Conservation (phyloP, 2,329 filamentous ascomycete genomes). For the Penicillium nordicum region DNA sequence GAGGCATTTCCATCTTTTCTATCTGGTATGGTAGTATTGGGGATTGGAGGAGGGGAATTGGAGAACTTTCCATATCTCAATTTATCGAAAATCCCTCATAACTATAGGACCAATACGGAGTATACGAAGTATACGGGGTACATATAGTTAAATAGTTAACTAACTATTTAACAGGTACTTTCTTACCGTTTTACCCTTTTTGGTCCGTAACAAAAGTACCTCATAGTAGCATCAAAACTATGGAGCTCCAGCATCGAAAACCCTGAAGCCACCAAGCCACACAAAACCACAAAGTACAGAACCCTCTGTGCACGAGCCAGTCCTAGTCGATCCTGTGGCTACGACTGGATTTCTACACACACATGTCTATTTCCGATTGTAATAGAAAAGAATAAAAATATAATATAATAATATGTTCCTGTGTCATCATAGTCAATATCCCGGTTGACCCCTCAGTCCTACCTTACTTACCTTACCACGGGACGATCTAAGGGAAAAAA, state of each 20-base stretch:
- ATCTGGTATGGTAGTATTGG: too few relatives aligned
- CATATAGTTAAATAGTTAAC: too few relatives aligned
- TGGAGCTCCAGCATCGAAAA: constrained; percentile 13
- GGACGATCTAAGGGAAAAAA: neutral
- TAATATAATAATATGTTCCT: neutral
- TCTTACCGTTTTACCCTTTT: neutral
- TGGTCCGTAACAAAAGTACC: neutral
- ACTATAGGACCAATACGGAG: too few relatives aligned
- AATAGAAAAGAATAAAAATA: neutral
- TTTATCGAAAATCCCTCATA: too few relatives aligned
- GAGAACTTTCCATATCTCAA: too few relatives aligned
- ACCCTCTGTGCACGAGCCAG: constrained; percentile 15
- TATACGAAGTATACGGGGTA: too few relatives aligned
- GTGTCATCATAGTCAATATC: constrained; percentile 9
- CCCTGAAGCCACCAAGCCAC: neutral
- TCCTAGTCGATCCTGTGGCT: constrained; percentile 24
- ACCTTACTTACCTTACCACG: neutral
- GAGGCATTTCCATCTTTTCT: too few relatives aligned
- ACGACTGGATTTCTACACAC: constrained; percentile 10
- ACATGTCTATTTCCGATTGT: neutral
- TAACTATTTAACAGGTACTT: neutral
- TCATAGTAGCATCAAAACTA: constrained; percentile 1
- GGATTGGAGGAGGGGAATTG: too few relatives aligned
- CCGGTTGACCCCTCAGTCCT: constrained; percentile 15
- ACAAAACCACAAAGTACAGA: constrained; percentile 5